Evolutionary conservation across 2,329 filamentous ascomycete species (phyloP), one percentile per base, ranked within the genome.

Genomic region (Tolypocladium ophioglossoides): DNA sequence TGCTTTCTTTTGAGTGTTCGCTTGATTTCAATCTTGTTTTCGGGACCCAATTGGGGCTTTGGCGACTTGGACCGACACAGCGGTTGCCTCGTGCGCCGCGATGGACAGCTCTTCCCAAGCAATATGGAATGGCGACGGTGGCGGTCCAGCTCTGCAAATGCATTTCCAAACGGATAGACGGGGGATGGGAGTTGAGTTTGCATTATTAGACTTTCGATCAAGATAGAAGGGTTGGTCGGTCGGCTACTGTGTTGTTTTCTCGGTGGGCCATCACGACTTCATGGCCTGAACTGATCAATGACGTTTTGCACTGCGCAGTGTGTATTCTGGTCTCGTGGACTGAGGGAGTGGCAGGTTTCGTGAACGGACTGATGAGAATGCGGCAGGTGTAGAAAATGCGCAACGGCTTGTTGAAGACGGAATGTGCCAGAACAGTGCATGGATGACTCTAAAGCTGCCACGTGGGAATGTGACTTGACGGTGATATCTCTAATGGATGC

Each of bases 141-240:
- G 61, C 59, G 59, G 60, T 58, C 62, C 58, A 58, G 60, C 63
- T 64, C 59, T 64, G 62, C 63, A 64, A 48, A 61, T 64, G 67
- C 67, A 70, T 70, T 69, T 60, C 59, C 61, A 62, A 62, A 63
- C 65, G 64, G 64, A 70, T 70, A 70, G 68, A 70, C 61, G 55
- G 62, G 61, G 61, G 56, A 58, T 56, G 64, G 67, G 68, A 69
- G 67, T 70, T 70, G 67, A 64, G 56, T 58, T 57, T 66, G 65
- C 66, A 69, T 70, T 63, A 63, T 62, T 70, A 70, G 68, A 70
- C 65, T 67, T 55, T 69, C 59, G 63, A 68, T 66, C 66, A 66
- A 66, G 65, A 70, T 70, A 70, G 68, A 70, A 59, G 60, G 61
- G 66, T 61, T 59, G 62, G 62, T 63, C 60, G 53, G 59, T 61